Base-by-base conservation (phyloP, 2,329 filamentous ascomycete species). In the Escovopsis sp. region DNA sequence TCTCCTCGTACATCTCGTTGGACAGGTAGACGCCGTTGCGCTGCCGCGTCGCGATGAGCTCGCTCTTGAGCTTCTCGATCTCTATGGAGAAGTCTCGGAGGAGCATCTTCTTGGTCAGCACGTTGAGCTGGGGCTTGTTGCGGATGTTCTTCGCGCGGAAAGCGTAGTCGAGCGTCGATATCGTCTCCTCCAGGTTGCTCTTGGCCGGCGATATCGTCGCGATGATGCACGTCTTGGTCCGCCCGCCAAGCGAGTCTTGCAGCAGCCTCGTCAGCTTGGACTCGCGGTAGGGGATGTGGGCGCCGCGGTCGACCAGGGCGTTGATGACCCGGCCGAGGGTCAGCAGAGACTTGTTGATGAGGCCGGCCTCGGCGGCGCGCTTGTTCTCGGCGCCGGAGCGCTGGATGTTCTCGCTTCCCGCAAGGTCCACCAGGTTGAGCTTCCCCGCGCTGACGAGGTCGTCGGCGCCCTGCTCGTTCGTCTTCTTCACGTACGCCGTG, bases 201-300 rank as follows among this genome's bases (percentile, higher is more conserved):
- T 91, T 93, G 7, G 88, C 86, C 1, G 91, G 88, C 2, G 91
- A 96, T 34, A 98, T 74, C 1, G 91, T 98, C 6, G 91, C 91
- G 54, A 98, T 96, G 50, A 98, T 98, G 66, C 91, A 98, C 0
- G 91, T 98, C 58, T 98, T 98, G 2, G 93, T 98, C 40, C 83
- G 78, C 3, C 91, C 91, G 47, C 91, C 91, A 0, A 98, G 74
- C 0, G 93, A 98, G 58, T 98, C 93, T 77, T 98, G 93, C 15
- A 98, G 68, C 4, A 98, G 67, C 15, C 91, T 78, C 2, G 91
- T 98, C 53, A 98, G 76, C 60, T 98, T 98, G 2, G 91, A 98
- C 62, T 98, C 93, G 53, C 91, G 73, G 60, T 78, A 77, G 1
- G 91, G 93, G 49, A 98, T 96, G 55, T 98, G 91, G 1, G 80